A percentile compares a stretch with the other conserved stretches of the same genome.
phyloP scores from a whole-genome alignment of 208 protist species.

The Trypanosomatidae sp. region DNA sequence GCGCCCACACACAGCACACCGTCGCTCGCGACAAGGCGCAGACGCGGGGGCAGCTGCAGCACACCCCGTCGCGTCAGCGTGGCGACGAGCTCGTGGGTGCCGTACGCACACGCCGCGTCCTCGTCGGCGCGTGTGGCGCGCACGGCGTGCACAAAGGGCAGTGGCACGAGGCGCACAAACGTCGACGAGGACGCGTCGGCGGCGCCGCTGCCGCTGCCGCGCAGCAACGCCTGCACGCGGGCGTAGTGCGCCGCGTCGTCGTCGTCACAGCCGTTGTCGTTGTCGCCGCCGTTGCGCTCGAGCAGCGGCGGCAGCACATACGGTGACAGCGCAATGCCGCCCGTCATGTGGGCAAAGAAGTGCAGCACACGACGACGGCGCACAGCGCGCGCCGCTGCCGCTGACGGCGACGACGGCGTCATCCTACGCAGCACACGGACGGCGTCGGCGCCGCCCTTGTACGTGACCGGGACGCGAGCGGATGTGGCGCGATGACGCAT shows the following conservation, averaged over 20 bases:
- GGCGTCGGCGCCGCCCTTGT: too few species aligned
- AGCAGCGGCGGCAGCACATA: not conserved
- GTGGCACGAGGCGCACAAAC: not conserved
- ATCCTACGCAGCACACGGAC: too few species aligned
- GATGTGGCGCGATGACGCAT: too few species aligned
- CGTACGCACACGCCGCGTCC: not conserved
- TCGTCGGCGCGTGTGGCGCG: not conserved
- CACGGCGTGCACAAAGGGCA: not conserved
- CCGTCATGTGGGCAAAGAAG: not conserved
- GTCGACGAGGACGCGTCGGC: not conserved
- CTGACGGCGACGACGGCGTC: too few species aligned
- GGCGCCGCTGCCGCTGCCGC: too few species aligned
- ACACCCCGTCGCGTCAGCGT: not conserved
- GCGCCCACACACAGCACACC: not conserved
- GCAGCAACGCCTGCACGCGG: too few species aligned
- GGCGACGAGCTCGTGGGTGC: not conserved
- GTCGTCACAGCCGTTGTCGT: slow-evolving; percentile 9
- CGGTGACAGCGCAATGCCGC: not conserved
- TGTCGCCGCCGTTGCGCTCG: slow-evolving; percentile 8
- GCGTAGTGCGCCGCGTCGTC: slow-evolving; percentile 1
- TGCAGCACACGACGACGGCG: too few species aligned
- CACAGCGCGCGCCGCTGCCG: too few species aligned
- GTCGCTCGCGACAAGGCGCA: not conserved
- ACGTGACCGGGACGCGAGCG: too few species aligned
- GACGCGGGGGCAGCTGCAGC: not conserved